Base-by-base conservation (phyloP, 2,329 filamentous ascomycete genomes). In the Tolypocladium guangdongense region DNA sequence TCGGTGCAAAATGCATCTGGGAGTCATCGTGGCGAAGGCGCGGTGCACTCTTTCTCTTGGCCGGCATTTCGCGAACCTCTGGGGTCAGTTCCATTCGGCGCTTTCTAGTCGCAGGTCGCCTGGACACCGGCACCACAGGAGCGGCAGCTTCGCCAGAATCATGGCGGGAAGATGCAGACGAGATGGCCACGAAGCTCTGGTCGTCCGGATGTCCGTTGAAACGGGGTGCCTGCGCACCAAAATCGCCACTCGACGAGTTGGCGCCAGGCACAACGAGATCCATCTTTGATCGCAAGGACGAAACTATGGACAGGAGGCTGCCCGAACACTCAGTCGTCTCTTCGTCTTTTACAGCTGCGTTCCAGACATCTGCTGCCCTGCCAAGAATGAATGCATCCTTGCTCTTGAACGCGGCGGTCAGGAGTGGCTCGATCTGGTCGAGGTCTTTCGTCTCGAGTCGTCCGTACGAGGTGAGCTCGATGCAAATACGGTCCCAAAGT, bases 11-110 rank as follows among this genome's bases (percentile, higher is more conserved):
- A 45, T 88, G 78, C 30, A 95, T 78, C 62, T 95, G 90, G 0
- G 89, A 95, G 67, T 95, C 80, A 57, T 95, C 82, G 60, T 95
- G 90, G 36, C 87, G 81, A 32, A 84, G 73, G 55, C 79, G 80
- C 20, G 78, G 74, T 48, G 77, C 80, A 27, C 55, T 63, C 4
- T 57, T 63, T 27, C 60, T 59, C 50, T 66, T 68, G 11, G 56
- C 51, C 32, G 61, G 48, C 49, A 61, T 66, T 20, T 54, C 49
- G n/a, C 55, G 60, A 24, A 53, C 43, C 24, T 65, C 65, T 3
- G 65, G 59, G 18, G 64, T 64, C 18, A 56, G 52, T 48, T 69
- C 63, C 14, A 59, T 57, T 47, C 56, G 62, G 20, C 63, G 64
- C 51, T 68, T 69, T 39, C 60, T 60, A 32, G 61, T 61, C 35